These are phyloP conservation scores for Bryoerythrophyllum caledonicum DNA, from an alignment of 225 moss, liverwort and hornwort genomes.

Conservation along the genomic window DNA sequence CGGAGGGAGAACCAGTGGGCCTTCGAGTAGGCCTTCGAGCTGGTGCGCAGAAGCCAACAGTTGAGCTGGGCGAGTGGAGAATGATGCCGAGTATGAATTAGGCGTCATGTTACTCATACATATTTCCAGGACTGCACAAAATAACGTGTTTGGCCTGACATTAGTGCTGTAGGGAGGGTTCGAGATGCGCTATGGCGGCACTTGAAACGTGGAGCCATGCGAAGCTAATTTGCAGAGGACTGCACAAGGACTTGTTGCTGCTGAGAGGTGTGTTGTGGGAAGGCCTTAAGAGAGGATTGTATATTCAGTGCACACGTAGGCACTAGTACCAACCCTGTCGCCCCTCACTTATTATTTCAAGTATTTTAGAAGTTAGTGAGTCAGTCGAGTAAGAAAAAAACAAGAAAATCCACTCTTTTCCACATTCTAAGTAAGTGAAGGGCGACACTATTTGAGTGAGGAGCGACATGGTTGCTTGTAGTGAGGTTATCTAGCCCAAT, in stretches of 20 bases:
- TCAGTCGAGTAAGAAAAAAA: no score
- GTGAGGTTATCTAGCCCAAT: slow-evolving; percentile 3
- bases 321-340: no score
- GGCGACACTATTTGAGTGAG: no score
- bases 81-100: slow-evolving; percentile 22
- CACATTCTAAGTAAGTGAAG: no score
- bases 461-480: no score
- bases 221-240: slow-evolving; percentile 25
- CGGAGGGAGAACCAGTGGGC: slow-evolving; percentile 57
- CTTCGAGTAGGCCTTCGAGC: slow-evolving; percentile 31
- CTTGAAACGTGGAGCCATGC: slow-evolving; percentile 3
- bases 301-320: slow-evolving; percentile 13
- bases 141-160: slow-evolving; percentile 38
- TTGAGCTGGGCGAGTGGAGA: slow-evolving; percentile 19
- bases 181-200: slow-evolving; percentile 14
- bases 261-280: not conserved
- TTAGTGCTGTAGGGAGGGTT: slow-evolving; percentile 28
- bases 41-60: not conserved
- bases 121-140: slow-evolving; percentile 29
- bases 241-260: slow-evolving; percentile 21
- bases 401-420: no score
- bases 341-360: no score
- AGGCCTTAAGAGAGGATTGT: slow-evolving; percentile 19
- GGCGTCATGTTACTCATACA: slow-evolving; percentile 21
- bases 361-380: no score